Evolutionary conservation across 2,329 filamentous ascomycete genomes (phyloP), one percentile per base, ranked within the genome.

Genomic region (Cladosporium sp.): DNA sequence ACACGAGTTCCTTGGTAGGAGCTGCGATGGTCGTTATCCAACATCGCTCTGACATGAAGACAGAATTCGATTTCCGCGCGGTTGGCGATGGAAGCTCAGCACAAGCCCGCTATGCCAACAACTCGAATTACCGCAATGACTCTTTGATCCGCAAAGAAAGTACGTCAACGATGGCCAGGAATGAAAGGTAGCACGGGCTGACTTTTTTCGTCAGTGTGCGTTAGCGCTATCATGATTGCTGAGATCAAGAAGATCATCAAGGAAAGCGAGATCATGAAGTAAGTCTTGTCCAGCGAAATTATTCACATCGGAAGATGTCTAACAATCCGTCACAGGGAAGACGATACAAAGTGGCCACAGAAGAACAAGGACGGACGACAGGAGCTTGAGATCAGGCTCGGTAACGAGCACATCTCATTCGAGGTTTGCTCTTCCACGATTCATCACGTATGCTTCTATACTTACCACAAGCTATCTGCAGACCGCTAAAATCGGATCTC

Each of bases 281-380:
- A 84, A 57, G 80, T 65, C 3, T 20, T 12, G 2, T 37, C 7
- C n/a, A 25, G 28, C 11, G 20, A 25, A 11, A 38, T 15, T 11
- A 6, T 38, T 25, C 15, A 37, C 30, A 9, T 9, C 39, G 11
- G 40, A 47, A 22, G 34, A 51, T 25, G 3, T 19, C 38, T 42
- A 20, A 59, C 22, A 67, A 71, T 11, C 9, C 11, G 20, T 28
- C 17, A 62, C 66, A 96, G 91, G 80, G 94, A 99, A 86, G 94
- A 99, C 72, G 94, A 99, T 74, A 89, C 87, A 25, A 97, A 97
- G 74, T 99, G 94, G 94, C 94, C 94, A 0, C 91, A 95, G 75
- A 99, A 97, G 84, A 99, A 99, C 79, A 97, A 97, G 78, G 94
- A 99, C 69, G 94, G 94, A 37, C 86, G 93, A 64, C 94, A 99